Evolutionary conservation across 73 alveolate genomes (phyloP).

Genomic region (Uronychia setigera): DNA sequence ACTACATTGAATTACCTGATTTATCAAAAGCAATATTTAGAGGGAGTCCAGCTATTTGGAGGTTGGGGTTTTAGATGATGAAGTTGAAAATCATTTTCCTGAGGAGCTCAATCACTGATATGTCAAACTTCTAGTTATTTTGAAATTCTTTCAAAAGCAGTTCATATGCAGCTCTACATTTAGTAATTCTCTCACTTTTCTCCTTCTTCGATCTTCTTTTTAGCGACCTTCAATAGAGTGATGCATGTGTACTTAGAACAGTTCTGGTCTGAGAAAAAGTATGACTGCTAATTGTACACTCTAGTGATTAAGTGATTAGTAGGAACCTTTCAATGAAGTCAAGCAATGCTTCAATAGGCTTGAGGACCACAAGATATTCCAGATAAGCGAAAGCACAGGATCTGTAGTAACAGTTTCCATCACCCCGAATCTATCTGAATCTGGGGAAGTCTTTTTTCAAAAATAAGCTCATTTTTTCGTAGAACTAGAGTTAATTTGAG

Average conservation of each 20-base stretch:
- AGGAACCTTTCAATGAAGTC: not conserved
- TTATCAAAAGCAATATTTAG: not conserved
- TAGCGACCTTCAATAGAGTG: not conserved
- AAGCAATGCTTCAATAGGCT: not conserved
- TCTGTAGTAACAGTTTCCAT: not conserved
- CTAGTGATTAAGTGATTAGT: no score
- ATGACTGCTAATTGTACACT: no score
- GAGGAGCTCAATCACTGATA: not conserved
- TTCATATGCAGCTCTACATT: not conserved
- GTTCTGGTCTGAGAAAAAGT: no score
- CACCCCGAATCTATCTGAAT: not conserved
- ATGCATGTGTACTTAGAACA: not conserved
- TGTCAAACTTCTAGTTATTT: not conserved
- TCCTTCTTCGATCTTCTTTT: not conserved
- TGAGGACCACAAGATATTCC: not conserved
- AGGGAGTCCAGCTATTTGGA: not conserved
- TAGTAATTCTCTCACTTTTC: not conserved
- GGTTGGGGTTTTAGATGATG: not conserved
- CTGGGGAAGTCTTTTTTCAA: not conserved
- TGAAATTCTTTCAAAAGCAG: not conserved
- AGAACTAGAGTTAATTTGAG: not conserved
- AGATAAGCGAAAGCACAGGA: not conserved
- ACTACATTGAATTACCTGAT: no score
- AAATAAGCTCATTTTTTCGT: no score
- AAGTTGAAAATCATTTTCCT: not conserved